Evolutionary conservation across 108 stramenopile species (phyloP), one percentile per base, ranked within the genome.

Genomic region (Mediolabrus comicus): DNA sequence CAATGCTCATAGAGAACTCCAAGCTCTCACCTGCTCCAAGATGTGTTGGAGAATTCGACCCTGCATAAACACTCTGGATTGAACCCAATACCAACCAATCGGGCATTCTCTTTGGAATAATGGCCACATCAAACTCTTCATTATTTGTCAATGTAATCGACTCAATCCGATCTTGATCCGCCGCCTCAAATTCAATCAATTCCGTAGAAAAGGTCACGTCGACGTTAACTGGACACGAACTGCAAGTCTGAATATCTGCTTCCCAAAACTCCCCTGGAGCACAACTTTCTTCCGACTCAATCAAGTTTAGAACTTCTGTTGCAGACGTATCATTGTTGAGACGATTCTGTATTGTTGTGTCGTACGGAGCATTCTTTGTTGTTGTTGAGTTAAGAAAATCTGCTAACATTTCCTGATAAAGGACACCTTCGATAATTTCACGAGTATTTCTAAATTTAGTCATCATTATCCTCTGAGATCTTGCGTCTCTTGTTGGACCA

Each of bases 381-480:
- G 56, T 32, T 16, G 56, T 29, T 16, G 56, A 12, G 8, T 32
- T 36, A 27, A 83, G 59, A 53, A 62, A 83, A 0, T 79, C 61
- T 11, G 58, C 77, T 2, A 79, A 66, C 39, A 79, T 71, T 28
- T 72, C 65, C 53, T 83, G 82, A 22, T 38, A 16, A 3, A 82
- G 6, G 16, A 54, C 32, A 16, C 57, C 59, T 17, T 79, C 82
- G 22, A 34, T 66, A 38, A 75, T 61, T n/a, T n/a, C n/a, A n/a
- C n/a, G 3, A 22, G n/a, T n/a, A n/a, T n/a, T n/a, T n/a, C n/a
- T n/a, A n/a, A n/a, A n/a, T n/a, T n/a, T n/a, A n/a, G n/a, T n/a
- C n/a, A n/a, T n/a, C n/a, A n/a, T n/a, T n/a, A n/a, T n/a, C n/a
- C n/a, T n/a, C n/a, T n/a, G n/a, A n/a, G n/a, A n/a, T n/a, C n/a